Conservation (phyloP, 2,329 filamentous ascomycete genomes). For the Dactylellina haptotyla region DNA sequence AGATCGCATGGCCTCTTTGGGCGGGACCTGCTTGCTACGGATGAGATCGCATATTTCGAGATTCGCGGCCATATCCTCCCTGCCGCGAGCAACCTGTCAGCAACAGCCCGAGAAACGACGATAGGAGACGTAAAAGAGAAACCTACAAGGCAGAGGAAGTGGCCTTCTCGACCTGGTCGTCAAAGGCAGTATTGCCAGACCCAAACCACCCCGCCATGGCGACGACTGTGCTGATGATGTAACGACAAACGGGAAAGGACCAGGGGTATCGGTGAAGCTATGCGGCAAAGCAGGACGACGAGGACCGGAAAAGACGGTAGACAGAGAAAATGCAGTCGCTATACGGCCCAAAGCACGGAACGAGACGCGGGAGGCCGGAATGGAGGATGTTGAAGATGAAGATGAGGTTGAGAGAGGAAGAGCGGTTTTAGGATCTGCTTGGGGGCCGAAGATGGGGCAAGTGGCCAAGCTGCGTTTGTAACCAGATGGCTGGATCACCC, state of each 20-base stretch:
- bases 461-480: conserved; percentile 32
- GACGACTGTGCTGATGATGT: conserved; percentile 19
- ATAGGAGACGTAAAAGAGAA: conserved; percentile 25
- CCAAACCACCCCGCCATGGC: conserved; percentile 95
- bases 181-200: conserved; percentile 86
- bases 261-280: conserved; percentile 28
- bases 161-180: conserved; percentile 95
- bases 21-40: conserved; percentile 94
- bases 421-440: conserved; percentile 45
- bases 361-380: conserved; percentile 3
- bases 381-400: conserved; percentile 14
- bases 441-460: conserved; percentile 1
- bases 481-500: conserved; percentile 17
- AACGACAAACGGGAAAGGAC: conserved; percentile 30
- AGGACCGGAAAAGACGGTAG: neutral
- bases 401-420: conserved; percentile 27
- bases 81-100: conserved; percentile 60
- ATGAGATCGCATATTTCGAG: conserved; percentile 98
- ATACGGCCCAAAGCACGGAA: conserved; percentile 4
- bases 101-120: neutral
- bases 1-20: conserved; percentile 97
- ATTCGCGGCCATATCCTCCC: conserved; percentile 95
- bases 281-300: conserved; percentile 1
- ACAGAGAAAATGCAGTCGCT: neutral
- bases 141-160: conserved; percentile 92